Conservation (phyloP, 306 rosid genomes). For the Cicer yamashitae region DNA sequence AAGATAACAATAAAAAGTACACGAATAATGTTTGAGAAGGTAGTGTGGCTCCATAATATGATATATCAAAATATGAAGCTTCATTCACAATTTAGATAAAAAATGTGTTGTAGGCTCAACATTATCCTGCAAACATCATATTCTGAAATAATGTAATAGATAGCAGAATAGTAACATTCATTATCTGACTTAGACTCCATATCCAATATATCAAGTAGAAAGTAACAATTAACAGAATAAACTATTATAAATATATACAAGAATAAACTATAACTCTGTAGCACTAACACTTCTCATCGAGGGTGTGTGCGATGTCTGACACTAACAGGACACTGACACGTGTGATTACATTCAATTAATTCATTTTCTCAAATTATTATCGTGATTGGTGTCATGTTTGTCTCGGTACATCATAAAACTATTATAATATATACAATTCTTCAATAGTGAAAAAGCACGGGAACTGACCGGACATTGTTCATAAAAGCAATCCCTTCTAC, state of each 20-base stretch:
- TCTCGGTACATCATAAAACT: background rate
- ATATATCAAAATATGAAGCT: too few relatives aligned
- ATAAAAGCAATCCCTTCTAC: conserved; percentile 80
- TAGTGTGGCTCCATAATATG: too few relatives aligned
- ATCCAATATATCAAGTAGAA: conserved; percentile 3
- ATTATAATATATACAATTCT: background rate
- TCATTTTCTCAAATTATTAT: too few relatives aligned
- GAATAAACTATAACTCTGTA: background rate
- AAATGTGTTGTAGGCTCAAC: conserved; percentile 4
- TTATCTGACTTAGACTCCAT: conserved; percentile 7
- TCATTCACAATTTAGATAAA: conserved; percentile 26
- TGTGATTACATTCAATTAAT: too few relatives aligned
- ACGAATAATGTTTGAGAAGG: too few relatives aligned
- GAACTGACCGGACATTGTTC: conserved; percentile 89
- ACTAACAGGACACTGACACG: too few relatives aligned
- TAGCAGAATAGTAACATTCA: conserved; percentile 1
- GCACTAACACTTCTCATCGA: too few relatives aligned
- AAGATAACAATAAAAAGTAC: too few relatives aligned
- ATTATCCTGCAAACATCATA: conserved; percentile 17
- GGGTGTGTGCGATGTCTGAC: too few relatives aligned
- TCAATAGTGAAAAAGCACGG: conserved; percentile 39
- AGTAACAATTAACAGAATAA: conserved; percentile 21
- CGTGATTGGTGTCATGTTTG: too few relatives aligned
- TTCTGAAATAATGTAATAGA: conserved; percentile 6
- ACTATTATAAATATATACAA: background rate